Conservation (phyloP, 352 stramenopile genomes). For the Phytophthora macrochlamydospora region DNA sequence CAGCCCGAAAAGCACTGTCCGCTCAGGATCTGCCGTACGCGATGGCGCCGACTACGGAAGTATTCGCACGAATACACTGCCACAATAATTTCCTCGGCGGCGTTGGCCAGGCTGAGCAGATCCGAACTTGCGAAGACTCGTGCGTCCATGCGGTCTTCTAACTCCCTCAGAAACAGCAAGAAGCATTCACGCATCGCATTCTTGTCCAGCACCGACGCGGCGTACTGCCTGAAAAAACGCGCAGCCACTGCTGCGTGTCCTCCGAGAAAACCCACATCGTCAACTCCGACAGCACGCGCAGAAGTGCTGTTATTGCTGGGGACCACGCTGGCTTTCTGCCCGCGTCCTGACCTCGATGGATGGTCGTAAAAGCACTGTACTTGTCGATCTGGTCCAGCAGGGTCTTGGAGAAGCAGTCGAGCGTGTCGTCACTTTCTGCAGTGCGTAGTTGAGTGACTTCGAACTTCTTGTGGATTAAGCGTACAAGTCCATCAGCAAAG, state of each 20-base stretch:
- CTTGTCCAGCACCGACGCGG: slow-evolving; percentile 39
- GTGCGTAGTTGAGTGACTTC: slow-evolving; percentile 21
- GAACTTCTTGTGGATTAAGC: slow-evolving; percentile 40
- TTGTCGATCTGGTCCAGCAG: slow-evolving; percentile 36
- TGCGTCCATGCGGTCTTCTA: slow-evolving; percentile 46
- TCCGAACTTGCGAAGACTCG: slow-evolving; percentile 44
- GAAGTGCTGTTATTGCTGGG: slow-evolving; percentile 41
- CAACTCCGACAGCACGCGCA: slow-evolving; percentile 40
- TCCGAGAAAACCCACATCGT: slow-evolving; percentile 55
- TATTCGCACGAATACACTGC: slow-evolving; percentile 59
- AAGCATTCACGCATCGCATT: slow-evolving; percentile 42
- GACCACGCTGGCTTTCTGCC: slow-evolving; percentile 1
- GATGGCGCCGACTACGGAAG: slow-evolving; percentile 43
- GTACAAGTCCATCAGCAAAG: slow-evolving; percentile 54
- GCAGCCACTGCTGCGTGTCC: slow-evolving; percentile 43
- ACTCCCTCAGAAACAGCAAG: slow-evolving; percentile 38
- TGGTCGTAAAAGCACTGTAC: slow-evolving; percentile 7
- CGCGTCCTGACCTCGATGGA: neutral
- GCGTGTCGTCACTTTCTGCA: slow-evolving; percentile 23
- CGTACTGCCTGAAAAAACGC: slow-evolving; percentile 39
- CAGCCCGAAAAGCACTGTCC: slow-evolving; percentile 52
- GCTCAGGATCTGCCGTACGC: slow-evolving; percentile 51
- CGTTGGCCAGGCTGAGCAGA: slow-evolving; percentile 40
- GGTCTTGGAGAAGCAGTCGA: slow-evolving; percentile 60
- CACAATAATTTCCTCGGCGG: slow-evolving; percentile 56